phyloP scores from a whole-genome alignment of 305 asterid genomes.

The Fraxinus sp. region DNA sequence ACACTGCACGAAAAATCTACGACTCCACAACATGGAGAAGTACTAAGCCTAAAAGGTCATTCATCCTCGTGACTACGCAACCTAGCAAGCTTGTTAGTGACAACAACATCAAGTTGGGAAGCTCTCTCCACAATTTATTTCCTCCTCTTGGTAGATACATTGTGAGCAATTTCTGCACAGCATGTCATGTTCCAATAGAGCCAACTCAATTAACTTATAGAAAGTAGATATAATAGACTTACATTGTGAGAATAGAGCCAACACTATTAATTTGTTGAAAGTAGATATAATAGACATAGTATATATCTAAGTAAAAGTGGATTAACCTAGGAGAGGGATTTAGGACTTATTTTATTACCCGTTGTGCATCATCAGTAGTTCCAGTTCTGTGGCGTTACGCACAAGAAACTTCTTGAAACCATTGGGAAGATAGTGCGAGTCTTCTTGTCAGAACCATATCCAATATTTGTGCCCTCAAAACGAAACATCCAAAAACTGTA shows the following conservation, averaged over 20 bases:
- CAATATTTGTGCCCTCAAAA: conserved; percentile 51
- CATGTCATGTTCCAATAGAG: conserved; percentile 34
- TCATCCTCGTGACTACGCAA: conserved; percentile 73
- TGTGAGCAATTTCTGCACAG: conserved; percentile 74
- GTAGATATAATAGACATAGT: neutral
- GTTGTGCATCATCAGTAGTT: conserved; percentile 68
- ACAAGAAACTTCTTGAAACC: conserved; percentile 70
- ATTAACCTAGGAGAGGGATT: neutral
- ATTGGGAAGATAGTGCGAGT: conserved; percentile 62
- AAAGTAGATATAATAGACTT: too few relatives aligned
- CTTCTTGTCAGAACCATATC: conserved; percentile 66
- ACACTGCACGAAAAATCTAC: neutral
- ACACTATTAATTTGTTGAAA: too few relatives aligned
- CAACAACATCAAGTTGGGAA: conserved; percentile 62
- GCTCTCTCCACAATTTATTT: conserved; percentile 68
- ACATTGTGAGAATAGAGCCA: too few relatives aligned
- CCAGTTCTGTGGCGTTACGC: conserved; percentile 60
- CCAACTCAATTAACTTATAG: too few relatives aligned
- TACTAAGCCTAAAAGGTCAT: conserved; percentile 24
- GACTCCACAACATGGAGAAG: neutral
- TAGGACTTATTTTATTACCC: conserved; percentile 25
- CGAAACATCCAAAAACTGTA: conserved; percentile 35
- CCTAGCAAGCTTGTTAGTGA: conserved; percentile 71
- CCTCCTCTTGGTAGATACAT: conserved; percentile 60
- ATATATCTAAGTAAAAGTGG: neutral